phyloP scores from a whole-genome alignment of 306 rosid genomes.

The Rosa persica region DNA sequence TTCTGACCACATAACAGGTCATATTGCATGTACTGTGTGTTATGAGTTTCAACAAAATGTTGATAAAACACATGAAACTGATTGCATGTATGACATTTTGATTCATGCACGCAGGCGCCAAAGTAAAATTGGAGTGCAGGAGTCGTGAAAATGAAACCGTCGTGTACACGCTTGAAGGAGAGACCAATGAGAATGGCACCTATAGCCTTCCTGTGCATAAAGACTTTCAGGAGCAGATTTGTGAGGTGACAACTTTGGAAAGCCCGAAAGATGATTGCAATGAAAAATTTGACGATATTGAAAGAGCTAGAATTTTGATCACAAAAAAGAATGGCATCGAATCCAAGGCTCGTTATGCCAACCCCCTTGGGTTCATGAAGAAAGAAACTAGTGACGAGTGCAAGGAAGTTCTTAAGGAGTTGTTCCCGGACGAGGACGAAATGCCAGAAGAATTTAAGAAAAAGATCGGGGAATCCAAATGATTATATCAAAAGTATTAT shows the following conservation, averaged over 20 bases:
- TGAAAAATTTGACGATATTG: not conserved
- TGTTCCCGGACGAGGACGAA: conserved; percentile 23
- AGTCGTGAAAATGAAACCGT: not conserved
- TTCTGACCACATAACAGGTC: not conserved
- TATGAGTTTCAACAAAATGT: not conserved
- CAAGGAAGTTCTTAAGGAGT: conserved; percentile 20
- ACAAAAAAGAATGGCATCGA: conserved; percentile 37
- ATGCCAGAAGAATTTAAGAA: conserved; percentile 1
- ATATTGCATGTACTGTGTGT: not conserved
- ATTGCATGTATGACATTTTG: not conserved
- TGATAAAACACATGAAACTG: not conserved
- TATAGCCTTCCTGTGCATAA: conserved; percentile 22
- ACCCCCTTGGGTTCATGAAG: conserved; percentile 61
- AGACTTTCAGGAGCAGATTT: conserved; percentile 46
- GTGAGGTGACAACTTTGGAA: conserved; percentile 14
- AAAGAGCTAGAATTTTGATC: conserved; percentile 29
- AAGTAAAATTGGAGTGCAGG: conserved; percentile 31
- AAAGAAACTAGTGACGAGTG: conserved; percentile 17
- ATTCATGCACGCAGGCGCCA: conserved; percentile 24
- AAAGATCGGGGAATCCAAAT: not conserved
- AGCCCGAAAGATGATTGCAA: conserved; percentile 4
- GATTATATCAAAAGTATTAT: not conserved
- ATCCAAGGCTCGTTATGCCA: conserved; percentile 28
- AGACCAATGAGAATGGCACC: conserved; percentile 24
- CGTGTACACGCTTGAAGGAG: not conserved